These are phyloP conservation scores for Rhinocladiella mackenziei DNA, from an alignment of 2,329 filamentous ascomycete genomes.

Conservation along the genomic window DNA sequence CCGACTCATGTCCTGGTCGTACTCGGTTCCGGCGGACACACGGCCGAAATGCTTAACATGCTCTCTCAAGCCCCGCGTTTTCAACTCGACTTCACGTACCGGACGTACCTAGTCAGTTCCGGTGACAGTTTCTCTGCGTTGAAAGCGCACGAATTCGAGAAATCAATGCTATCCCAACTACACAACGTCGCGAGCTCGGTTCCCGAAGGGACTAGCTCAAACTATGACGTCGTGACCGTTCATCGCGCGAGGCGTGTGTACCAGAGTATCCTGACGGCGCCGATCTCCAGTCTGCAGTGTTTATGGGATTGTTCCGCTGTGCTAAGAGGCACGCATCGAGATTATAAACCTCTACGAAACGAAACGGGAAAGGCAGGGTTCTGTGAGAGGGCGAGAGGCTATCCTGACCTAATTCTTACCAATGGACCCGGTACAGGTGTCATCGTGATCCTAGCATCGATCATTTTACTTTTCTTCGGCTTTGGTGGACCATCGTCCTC, in stretches of 20 bases:
- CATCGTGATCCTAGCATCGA: constrained; percentile 61
- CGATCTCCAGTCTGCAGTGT: constrained; percentile 57
- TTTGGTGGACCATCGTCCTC: constrained; percentile 18
- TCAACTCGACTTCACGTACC: constrained; percentile 50
- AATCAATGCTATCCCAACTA: constrained; percentile 59
- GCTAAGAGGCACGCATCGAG: constrained; percentile 46
- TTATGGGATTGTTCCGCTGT: constrained; percentile 59
- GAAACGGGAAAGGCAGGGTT: no score
- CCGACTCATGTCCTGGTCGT: constrained; percentile 69
- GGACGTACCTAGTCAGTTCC: constrained; percentile 76
- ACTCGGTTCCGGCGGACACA: constrained; percentile 90
- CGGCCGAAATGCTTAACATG: constrained; percentile 88
- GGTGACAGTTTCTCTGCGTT: constrained; percentile 69
- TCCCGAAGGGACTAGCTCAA: constrained; percentile 50
- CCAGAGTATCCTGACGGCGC: constrained; percentile 63
- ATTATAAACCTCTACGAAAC: no score
- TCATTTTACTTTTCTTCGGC: constrained; percentile 52
- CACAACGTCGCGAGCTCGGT: constrained; percentile 67
- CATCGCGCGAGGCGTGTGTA: constrained; percentile 76
- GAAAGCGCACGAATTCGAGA: constrained; percentile 63
- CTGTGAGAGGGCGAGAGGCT: constrained; percentile 35
- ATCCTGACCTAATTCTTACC: constrained; percentile 73
- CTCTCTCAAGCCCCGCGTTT: constrained; percentile 56
- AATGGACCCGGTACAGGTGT: constrained; percentile 89
- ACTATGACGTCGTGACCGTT: constrained; percentile 64